A percentile compares a stretch with the other conserved stretches of the same genome.
Conservation (phyloP, 768 basidiomycete species). For the Lyophyllum shimeji region DNA sequence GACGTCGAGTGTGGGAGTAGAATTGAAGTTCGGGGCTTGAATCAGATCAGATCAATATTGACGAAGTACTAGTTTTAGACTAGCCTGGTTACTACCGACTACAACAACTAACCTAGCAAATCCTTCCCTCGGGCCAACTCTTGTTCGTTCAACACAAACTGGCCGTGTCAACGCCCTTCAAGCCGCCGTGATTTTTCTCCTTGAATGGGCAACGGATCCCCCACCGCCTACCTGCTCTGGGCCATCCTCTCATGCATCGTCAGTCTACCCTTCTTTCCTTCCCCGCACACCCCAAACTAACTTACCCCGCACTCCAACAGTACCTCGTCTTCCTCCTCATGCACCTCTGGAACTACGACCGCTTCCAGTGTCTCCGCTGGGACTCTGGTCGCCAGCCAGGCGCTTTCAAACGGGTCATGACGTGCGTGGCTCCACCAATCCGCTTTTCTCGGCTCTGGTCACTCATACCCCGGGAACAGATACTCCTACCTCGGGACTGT, state of each 20-base stretch:
- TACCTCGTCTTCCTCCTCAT: constrained; percentile 66
- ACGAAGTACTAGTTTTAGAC: background rate
- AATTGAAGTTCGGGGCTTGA: background rate
- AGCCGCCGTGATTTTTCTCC: background rate
- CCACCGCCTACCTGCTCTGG: constrained; percentile 77
- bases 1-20: constrained; percentile 5
- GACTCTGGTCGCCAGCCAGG: constrained; percentile 75
- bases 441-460: background rate
- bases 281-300: constrained; percentile 33
- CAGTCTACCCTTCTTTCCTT: constrained; percentile 46
- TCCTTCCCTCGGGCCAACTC: too few relatives aligned
- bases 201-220: constrained; percentile 72
- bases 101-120: background rate
- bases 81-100: background rate
- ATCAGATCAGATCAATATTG: background rate
- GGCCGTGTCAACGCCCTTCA: background rate
- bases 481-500: constrained; percentile 80
- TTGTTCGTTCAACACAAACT: background rate
- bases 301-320: constrained; percentile 42
- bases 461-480: constrained; percentile 31
- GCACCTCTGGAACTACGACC: constrained; percentile 83
- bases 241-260: constrained; percentile 67
- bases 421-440: constrained; percentile 47
- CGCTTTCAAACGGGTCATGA: constrained; percentile 88
- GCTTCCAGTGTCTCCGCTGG: constrained; percentile 74